phyloP scores from a whole-genome alignment of 441 rosid species.

The Corymbia calophylla region DNA sequence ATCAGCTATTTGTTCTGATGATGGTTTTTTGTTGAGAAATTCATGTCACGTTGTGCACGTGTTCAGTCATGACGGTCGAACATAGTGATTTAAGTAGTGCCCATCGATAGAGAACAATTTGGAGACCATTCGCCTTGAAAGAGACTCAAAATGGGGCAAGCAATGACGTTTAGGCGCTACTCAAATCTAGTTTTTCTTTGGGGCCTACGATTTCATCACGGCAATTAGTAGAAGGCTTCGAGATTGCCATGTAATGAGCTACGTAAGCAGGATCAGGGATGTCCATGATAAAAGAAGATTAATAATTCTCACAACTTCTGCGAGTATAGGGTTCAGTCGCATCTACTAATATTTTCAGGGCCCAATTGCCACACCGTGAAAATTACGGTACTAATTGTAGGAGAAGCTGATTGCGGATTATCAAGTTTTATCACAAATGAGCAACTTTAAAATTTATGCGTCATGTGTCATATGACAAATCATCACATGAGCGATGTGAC shows the following conservation, averaged over 20 bases:
- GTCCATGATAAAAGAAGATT: background rate
- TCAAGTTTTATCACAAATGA: background rate
- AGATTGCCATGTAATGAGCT: background rate
- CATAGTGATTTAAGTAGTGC: background rate
- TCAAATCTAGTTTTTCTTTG: background rate
- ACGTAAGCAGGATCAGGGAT: background rate
- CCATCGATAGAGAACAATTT: background rate
- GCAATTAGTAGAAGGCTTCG: background rate
- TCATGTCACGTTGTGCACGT: background rate
- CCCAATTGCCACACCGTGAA: background rate
- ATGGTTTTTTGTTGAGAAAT: background rate
- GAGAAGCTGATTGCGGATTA: background rate
- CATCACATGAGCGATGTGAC: background rate
- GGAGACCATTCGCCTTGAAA: background rate
- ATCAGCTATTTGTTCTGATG: background rate
- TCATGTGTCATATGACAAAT: too few relatives aligned
- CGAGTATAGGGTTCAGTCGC: background rate
- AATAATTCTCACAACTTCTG: background rate
- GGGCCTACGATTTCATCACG: background rate
- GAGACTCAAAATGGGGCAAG: background rate
- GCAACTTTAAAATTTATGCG: background rate
- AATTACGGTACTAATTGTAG: background rate
- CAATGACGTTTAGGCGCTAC: background rate
- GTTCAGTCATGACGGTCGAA: background rate
- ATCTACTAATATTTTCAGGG: background rate